Base-by-base conservation (phyloP, 495 filamentous ascomycete genomes). In the Xylaria telfairii region DNA sequence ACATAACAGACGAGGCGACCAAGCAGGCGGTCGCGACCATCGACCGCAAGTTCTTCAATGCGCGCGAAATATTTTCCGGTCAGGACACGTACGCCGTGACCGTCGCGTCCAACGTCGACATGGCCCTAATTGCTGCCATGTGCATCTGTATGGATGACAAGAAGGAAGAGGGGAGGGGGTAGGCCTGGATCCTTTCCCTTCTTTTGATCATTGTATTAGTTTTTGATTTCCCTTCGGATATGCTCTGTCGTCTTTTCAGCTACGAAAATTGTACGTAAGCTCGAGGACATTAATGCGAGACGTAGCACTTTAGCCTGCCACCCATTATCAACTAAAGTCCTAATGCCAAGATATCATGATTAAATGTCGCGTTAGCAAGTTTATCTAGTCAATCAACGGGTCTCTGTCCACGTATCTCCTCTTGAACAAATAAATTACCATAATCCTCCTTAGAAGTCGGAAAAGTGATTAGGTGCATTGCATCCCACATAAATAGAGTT, bases 131-230 rank as follows among this genome's bases (percentile, higher is more conserved):
- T 47, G 86, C 82, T 1, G 88, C 88, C 3, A 82, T 90, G 76
- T 89, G 86, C 71, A 87, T 91, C 56, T 86, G 85, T 62, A 81
- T 91, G 67, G 89, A 90, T 60, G 87, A 90, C 82, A 57, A 57
- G 17, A 57, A 57, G 54, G 54, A 57, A 19, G 4, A 57, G 28
- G 54, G 54, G 28, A 17, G 8, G 54, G n/a, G 30, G 4, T 57
- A 7, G 28, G 26, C 54, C 26, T 34, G 19, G 6, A 2, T 7
- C 4, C 2, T 34, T n/a, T 34, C 4, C 17, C 4, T 57, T n/a
- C 53, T 57, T 32, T 19, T 32, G 28, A 34, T 7, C 30, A 0
- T 8, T 6, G 4, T 19, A 15, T 28, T 57, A 30, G 51, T 30
- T 57, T 34, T 32, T 28, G 54, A 32, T 9, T 6, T 57, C n/a